These are phyloP conservation scores for Hippophae tibetana DNA, from an alignment of 306 rosid genomes.

Conservation along the genomic window DNA sequence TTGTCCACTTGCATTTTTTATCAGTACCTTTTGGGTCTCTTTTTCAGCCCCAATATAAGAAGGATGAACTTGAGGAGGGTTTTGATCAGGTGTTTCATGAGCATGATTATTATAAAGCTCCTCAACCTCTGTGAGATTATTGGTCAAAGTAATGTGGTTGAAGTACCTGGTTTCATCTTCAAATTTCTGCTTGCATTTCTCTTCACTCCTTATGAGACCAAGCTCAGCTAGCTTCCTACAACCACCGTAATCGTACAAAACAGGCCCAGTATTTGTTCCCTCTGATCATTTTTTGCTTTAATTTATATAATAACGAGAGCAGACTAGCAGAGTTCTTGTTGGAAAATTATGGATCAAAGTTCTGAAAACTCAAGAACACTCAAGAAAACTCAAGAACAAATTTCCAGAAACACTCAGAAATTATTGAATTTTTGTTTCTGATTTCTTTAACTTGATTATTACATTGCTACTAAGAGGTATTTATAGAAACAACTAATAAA, in stretches of 20 bases:
- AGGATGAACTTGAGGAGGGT: slow-evolving; percentile 1
- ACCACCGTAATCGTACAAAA: slow-evolving; percentile 24
- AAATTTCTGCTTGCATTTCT: slow-evolving; percentile 74
- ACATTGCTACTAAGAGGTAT: no score
- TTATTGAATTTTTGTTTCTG: no score
- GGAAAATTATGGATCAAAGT: no score
- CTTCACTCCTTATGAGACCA: slow-evolving; percentile 63
- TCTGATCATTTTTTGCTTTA: neutral
- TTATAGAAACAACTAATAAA: no score
- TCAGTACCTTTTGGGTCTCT: slow-evolving; percentile 8
- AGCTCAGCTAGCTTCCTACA: slow-evolving; percentile 72
- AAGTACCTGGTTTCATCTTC: slow-evolving; percentile 70
- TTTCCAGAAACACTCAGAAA: no score
- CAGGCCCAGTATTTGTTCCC: slow-evolving; percentile 27
- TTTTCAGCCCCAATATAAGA: slow-evolving; percentile 4
- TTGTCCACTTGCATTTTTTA: slow-evolving; percentile 15
- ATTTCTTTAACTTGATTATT: no score
- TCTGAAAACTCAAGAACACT: no score
- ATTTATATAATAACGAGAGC: neutral
- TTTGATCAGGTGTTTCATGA: slow-evolving; percentile 6
- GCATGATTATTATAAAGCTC: slow-evolving; percentile 29
- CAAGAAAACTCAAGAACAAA: no score
- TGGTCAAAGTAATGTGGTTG: slow-evolving; percentile 37
- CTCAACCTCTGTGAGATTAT: slow-evolving; percentile 53
- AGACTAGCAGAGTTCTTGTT: no score